Evolutionary conservation across 305 asterid genomes (phyloP), one percentile per base, ranked within the genome.

Genomic region (Nicotiana rustica): DNA sequence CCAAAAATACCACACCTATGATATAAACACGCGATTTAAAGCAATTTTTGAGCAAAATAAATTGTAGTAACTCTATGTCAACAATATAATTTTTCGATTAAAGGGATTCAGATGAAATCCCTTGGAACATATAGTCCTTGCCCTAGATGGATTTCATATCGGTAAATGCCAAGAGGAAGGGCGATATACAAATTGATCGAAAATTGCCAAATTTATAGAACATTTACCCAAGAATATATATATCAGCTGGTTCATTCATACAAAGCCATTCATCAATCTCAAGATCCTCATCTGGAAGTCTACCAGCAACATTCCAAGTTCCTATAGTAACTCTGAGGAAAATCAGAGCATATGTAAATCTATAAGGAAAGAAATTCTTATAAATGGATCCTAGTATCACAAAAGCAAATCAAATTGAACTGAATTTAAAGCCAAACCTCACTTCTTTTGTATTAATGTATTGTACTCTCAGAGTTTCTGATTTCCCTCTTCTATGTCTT

Each of bases 291-390:
- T 83, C 49, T 5, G 99, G 99, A 87, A 71, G 80, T 84, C 89
- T 92, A 65, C 97, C 99, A 67, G 96, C 98, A 71, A 95, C 99
- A 81, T 95, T 95, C 98, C 99, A 95, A 81, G 99, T 94, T 67
- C 98, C 97, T 59, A 94, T 75, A 7, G 92, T 86, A 69, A 92
- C 94, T 85, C 99, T 95, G 92, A 85, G 84, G 52, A 62, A 59
- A 82, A 76, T 80, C 73, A 83, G 33, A 47, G 31, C 59, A 49
- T 79, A 33, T 3, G 56, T 47, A 47, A 17, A 12, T 10, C 41
- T 78, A 18, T 19, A 25, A 78, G 62, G 49, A 70, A 82, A 35
- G 55, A 14, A 44, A 60, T 47, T 55, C 36, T 64, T 55, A 17
- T 55, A 55, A 52, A 15, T 55, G 17, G 31, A 52, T 55, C 17